phyloP scores from a whole-genome alignment of 129 eudicot genomes.

The Flaveria ramosissima region DNA sequence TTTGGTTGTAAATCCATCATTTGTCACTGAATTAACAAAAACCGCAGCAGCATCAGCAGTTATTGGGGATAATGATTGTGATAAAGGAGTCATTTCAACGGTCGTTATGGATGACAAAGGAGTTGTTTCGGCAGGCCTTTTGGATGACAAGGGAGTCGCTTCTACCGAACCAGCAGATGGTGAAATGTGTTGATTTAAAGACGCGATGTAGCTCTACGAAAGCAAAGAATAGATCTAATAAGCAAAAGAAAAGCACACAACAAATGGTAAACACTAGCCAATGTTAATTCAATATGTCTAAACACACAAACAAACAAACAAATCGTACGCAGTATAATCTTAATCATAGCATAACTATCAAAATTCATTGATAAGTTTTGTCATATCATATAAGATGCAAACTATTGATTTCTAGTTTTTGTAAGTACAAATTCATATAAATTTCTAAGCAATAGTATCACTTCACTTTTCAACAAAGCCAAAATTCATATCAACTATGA shows the following conservation, averaged over 20 bases:
- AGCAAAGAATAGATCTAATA: not conserved
- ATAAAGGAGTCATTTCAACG: not conserved
- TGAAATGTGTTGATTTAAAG: conserved; percentile 32
- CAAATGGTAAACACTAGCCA: not conserved
- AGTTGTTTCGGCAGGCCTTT: no score
- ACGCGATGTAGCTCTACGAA: conserved; percentile 33
- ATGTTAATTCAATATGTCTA: no score
- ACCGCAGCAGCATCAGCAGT: not conserved
- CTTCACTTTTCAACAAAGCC: not conserved
- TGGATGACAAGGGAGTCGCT: not conserved
- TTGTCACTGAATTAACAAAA: not conserved
- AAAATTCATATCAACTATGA: not conserved
- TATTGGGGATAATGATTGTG: conserved; percentile 14
- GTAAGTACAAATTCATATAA: not conserved
- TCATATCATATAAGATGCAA: not conserved
- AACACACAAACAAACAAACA: no score
- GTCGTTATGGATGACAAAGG: not conserved
- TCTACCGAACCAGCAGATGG: conserved; percentile 15
- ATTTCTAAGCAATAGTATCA: not conserved
- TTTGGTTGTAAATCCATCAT: conserved; percentile 17
- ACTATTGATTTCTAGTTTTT: not conserved
- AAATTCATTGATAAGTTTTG: not conserved
- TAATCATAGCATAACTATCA: no score
- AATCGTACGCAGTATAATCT: no score
- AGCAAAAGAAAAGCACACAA: not conserved